A percentile compares a stretch with the other conserved stretches of the same genome.
Conservation (phyloP, 805 yeast genomes). For the Ogataea ganodermae region DNA sequence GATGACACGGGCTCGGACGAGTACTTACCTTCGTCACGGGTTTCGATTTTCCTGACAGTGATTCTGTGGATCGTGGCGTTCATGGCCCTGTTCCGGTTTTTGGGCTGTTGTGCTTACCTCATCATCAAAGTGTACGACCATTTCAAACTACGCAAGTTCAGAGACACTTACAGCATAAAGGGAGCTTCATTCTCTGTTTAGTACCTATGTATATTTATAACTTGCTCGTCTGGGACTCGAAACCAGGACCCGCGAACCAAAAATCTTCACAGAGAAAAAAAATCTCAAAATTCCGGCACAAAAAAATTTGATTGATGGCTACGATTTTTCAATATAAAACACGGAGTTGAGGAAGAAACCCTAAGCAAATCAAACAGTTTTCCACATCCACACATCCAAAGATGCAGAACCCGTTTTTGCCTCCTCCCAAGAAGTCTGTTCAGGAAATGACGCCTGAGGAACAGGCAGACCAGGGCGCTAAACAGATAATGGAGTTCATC, state of each 20-base stretch:
- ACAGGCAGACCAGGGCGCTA: slow-evolving; percentile 89
- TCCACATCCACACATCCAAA: not conserved
- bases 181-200: slow-evolving; percentile 25
- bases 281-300: not conserved
- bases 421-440: slow-evolving; percentile 50
- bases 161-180: slow-evolving; percentile 17
- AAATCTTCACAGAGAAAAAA: not conserved
- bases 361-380: not conserved
- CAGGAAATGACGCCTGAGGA: slow-evolving; percentile 85
- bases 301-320: not conserved
- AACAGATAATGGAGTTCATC: slow-evolving; percentile 79
- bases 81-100: slow-evolving; percentile 78
- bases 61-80: slow-evolving; percentile 93
- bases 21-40: slow-evolving; percentile 41
- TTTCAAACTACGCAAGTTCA: slow-evolving; percentile 19
- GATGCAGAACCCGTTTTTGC: slow-evolving; percentile 39
- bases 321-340: not conserved
- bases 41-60: slow-evolving; percentile 74
- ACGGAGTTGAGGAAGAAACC: not conserved
- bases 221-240: slow-evolving; percentile 3
- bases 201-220: not conserved
- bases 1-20: slow-evolving; percentile 33
- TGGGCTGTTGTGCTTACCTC: slow-evolving; percentile 71
- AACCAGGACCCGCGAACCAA: not conserved
- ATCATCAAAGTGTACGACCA: slow-evolving; percentile 30